Conservation (phyloP, 257 asterid species). For the Plectranthus barbatus region DNA sequence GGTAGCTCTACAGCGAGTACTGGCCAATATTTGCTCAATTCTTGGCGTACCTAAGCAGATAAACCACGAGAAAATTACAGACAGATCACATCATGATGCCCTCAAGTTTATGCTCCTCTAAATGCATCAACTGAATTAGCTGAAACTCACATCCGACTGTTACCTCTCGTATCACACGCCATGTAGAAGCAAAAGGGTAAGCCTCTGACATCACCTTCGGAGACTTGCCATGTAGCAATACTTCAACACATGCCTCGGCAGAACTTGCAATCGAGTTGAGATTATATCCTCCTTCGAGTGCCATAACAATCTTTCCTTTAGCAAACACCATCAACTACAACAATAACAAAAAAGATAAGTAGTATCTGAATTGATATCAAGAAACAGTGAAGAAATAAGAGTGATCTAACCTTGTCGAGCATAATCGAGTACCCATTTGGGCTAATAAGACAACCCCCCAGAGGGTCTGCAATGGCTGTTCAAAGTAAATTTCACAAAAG, state of each 20-base stretch:
- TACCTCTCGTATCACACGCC: conserved; percentile 78
- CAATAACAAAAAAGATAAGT: neutral
- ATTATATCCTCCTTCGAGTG: conserved; percentile 95
- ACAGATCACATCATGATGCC: neutral
- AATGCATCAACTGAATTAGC: neutral
- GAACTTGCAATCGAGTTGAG: conserved; percentile 76
- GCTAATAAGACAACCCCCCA: conserved; percentile 82
- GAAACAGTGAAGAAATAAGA: neutral
- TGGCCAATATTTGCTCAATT: conserved; percentile 66
- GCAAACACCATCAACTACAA: conserved; percentile 78
- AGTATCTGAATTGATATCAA: neutral
- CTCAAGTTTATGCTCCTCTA: neutral
- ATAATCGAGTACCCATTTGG: conserved; percentile 79
- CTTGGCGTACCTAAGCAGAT: conserved; percentile 51
- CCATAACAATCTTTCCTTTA: conserved; percentile 86
- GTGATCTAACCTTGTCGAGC: conserved; percentile 68
- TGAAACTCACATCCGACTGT: conserved; percentile 5
- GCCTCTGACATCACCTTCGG: conserved; percentile 37
- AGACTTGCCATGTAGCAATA: conserved; percentile 54
- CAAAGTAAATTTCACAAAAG: conserved; percentile 14
- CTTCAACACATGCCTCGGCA: conserved; percentile 69
- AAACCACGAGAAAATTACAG: neutral
- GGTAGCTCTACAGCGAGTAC: conserved; percentile 43
- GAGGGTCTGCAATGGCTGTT: conserved; percentile 87
- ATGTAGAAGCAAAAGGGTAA: conserved; percentile 79